These are phyloP conservation scores for Pterulicium gracile DNA, from an alignment of 1,284 basidiomycete species.

Conservation along the genomic window DNA sequence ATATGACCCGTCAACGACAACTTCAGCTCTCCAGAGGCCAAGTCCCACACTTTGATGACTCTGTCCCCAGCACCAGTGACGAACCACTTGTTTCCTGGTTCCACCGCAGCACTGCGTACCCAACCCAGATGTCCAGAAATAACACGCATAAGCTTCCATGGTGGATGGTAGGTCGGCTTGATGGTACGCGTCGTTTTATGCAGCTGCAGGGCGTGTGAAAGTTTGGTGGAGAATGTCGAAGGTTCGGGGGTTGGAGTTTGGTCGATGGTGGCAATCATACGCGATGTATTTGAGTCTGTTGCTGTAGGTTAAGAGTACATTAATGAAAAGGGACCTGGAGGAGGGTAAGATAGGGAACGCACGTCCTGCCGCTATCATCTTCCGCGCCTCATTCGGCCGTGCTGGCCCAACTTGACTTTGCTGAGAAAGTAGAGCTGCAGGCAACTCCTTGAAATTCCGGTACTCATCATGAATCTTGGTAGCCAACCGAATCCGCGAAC, in stretches of 20 bases:
- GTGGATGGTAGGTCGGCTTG: conserved; percentile 91
- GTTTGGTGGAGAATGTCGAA: conserved; percentile 48
- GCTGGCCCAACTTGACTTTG: conserved; percentile 75
- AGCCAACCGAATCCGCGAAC: conserved; percentile 54
- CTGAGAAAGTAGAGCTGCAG: conserved; percentile 71
- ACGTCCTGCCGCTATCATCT: conserved; percentile 68
- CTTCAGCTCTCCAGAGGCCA: conserved; percentile 93
- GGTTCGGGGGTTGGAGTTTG: conserved; percentile 51
- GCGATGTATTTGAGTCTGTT: conserved; percentile 36
- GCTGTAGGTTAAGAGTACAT: conserved; percentile 24
- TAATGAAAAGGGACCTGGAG: not conserved
- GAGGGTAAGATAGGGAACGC: conserved; percentile 19
- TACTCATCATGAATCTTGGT: conserved; percentile 84
- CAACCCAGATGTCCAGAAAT: conserved; percentile 98
- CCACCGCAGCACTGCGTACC: conserved; percentile 94
- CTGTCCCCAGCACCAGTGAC: conserved; percentile 96
- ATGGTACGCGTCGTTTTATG: conserved; percentile 88
- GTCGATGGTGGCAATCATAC: conserved; percentile 62
- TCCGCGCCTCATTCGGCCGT: conserved; percentile 49
- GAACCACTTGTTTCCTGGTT: conserved; percentile 98
- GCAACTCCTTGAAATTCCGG: conserved; percentile 77
- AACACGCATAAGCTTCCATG: conserved; percentile 94
- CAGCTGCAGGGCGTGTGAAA: conserved; percentile 79
- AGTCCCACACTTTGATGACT: conserved; percentile 99
- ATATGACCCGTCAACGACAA: conserved; percentile 96